phyloP scores from a whole-genome alignment of 2,329 filamentous ascomycete species.

The Diaporthe amygdali region DNA sequence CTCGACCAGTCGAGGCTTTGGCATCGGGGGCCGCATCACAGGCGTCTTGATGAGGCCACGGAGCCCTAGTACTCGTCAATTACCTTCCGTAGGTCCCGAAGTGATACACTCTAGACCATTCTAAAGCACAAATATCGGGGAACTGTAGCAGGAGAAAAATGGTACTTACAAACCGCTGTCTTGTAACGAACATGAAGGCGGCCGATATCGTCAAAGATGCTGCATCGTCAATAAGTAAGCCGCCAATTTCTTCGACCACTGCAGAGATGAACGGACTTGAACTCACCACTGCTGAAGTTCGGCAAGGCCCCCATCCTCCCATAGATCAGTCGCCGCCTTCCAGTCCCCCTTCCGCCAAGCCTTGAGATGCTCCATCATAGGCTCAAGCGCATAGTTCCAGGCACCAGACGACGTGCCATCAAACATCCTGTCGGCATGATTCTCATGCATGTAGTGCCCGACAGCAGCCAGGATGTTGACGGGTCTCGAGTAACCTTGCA shows the following conservation, averaged over 20 bases:
- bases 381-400: neutral
- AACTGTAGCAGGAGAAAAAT: too few species aligned
- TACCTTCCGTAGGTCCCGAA: too few species aligned
- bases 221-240: neutral
- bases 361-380: neutral
- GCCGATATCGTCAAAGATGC: neutral
- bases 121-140: too few species aligned
- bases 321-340: neutral
- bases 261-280: rapidly evolving
- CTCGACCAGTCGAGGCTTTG: neutral
- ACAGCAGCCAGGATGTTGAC: neutral
- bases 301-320: neutral
- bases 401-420: neutral
- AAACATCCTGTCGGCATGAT: neutral
- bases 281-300: neutral
- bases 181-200: neutral
- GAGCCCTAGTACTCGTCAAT: too few species aligned
- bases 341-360: slow-evolving; percentile 1
- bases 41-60: neutral
- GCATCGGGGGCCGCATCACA: neutral
- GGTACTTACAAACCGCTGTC: neutral
- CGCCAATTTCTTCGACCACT: neutral
- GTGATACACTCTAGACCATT: too few species aligned
- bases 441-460: neutral
- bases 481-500: neutral